Percentiles rank a stretch among this genome's conserved stretches.
Conservation (phyloP, 1,284 basidiomycete genomes). For the Gomphus sp. region DNA sequence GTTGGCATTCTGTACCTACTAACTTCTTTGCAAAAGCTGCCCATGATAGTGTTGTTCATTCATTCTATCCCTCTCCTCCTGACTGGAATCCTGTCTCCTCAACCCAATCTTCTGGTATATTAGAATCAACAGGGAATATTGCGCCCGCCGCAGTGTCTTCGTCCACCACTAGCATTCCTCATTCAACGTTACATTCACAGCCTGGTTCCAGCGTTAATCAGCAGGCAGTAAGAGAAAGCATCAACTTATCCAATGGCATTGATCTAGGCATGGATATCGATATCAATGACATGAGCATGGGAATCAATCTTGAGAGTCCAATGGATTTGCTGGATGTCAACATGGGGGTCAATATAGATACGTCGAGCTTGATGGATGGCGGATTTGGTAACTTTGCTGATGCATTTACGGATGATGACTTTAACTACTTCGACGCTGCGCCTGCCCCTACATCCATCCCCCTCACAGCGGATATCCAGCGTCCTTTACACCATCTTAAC, state of each 20-base stretch:
- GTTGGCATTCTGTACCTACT: slow-evolving; percentile 7
- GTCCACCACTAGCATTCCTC: not conserved
- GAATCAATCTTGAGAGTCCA: slow-evolving; percentile 4
- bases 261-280: slow-evolving; percentile 10
- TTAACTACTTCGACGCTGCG: slow-evolving; percentile 63
- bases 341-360: not conserved
- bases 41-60: not conserved
- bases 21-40: slow-evolving; percentile 8
- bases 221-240: not conserved
- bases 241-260: slow-evolving; percentile 6
- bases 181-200: not conserved
- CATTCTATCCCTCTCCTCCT: slow-evolving; percentile 11
- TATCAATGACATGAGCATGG: slow-evolving; percentile 7
- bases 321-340: slow-evolving; percentile 2
- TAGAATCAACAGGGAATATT: not conserved
- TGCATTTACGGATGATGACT: slow-evolving; percentile 68
- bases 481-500: slow-evolving; percentile 11
- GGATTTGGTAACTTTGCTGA: slow-evolving; percentile 11
- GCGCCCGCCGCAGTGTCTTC: not conserved
- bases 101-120: not conserved
- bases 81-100: slow-evolving; percentile 4
- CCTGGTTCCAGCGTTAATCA: not conserved
- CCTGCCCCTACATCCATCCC: slow-evolving; percentile 16
- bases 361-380: slow-evolving; percentile 1
- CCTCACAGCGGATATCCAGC: slow-evolving; percentile 8